Evolutionary conservation across 179 eudicot species (phyloP), one percentile per base, ranked within the genome.

Genomic region (Kewa caespitosa): DNA sequence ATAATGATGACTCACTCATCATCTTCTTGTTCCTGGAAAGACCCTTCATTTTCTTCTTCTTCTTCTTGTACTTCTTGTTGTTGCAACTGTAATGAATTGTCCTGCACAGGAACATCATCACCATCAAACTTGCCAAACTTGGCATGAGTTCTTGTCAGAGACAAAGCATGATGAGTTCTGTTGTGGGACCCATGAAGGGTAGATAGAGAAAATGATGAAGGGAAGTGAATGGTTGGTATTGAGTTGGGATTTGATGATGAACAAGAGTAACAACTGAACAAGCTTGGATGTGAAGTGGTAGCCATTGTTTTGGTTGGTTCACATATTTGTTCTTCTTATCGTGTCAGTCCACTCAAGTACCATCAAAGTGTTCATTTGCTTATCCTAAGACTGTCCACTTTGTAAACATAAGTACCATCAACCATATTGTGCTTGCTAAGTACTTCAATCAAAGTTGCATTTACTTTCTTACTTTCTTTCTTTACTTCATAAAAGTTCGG

Each of bases 111-210:
- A 39, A 71, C 48, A 61, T 76, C 72, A 46, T 82, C 84, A 48
- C 82, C 86, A 57, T 93, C 87, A 73, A 90, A 88, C 46, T 87
- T 87, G 1, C 86, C 94, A 82, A 91, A 90, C 81, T 93, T 93
- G 76, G 97, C 90, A 78, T 57, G 80, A 65, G 76, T 82, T 84
- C 72, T 82, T 43, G 86, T 78, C 55, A 64, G 70, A 32, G 80
- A 43, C 25, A 70, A 74, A 65, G 33, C 67, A 43, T 72, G 78
- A n/a, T 83, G 83, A 73, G 79, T 80, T 83, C 75, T 80, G 60
- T 12, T 32, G n/a, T n/a, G n/a, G 74, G 55, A 78, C 66, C 85
- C 86, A 76, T 71, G 55, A 69, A 77, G 68, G 23, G 64, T 66
- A 42, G 81, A 82, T 60, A 75, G 74, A 31, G 73, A 79, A 73